These are phyloP conservation scores for Linum lewisii DNA, from an alignment of 345 rosid species.

Conservation along the genomic window DNA sequence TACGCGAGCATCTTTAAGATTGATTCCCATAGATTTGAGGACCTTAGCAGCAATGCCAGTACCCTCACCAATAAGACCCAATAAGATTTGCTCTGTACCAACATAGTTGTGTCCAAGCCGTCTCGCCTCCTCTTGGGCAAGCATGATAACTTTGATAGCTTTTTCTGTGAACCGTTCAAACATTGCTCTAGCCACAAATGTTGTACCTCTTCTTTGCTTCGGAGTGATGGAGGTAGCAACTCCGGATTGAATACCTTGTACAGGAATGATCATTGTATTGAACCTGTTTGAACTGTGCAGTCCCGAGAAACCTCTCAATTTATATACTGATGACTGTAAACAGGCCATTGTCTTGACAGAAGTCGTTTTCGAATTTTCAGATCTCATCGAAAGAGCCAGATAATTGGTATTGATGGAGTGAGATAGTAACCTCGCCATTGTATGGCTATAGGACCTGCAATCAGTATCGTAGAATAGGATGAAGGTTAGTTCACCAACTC, in stretches of 20 bases:
- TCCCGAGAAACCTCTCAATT: conserved; percentile 45
- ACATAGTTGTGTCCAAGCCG: conserved; percentile 96
- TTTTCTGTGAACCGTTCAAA: conserved; percentile 93
- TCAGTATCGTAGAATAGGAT: not conserved
- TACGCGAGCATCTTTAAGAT: conserved; percentile 84
- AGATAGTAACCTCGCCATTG: conserved; percentile 66
- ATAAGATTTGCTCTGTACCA: conserved; percentile 85
- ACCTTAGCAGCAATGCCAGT: conserved; percentile 96
- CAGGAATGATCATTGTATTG: conserved; percentile 26
- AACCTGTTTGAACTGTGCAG: conserved; percentile 43
- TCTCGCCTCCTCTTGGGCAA: conserved; percentile 93
- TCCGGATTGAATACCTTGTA: conserved; percentile 37
- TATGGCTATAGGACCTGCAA: conserved; percentile 4
- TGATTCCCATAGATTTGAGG: conserved; percentile 93
- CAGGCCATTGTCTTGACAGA: conserved; percentile 37
- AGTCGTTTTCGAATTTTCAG: conserved; percentile 32
- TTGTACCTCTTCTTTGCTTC: conserved; percentile 35
- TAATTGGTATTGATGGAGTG: conserved; percentile 38
- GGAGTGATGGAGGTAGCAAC: conserved; percentile 31
- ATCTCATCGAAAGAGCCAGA: conserved; percentile 30
- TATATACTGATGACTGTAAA: conserved; percentile 28
- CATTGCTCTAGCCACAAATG: conserved; percentile 61
- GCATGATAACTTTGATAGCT: conserved; percentile 93
- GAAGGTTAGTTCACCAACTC: not conserved
- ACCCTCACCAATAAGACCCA: conserved; percentile 93